These are phyloP conservation scores for Lindgomyces ingoldianus DNA, from an alignment of 495 filamentous ascomycete genomes.

Conservation along the genomic window DNA sequence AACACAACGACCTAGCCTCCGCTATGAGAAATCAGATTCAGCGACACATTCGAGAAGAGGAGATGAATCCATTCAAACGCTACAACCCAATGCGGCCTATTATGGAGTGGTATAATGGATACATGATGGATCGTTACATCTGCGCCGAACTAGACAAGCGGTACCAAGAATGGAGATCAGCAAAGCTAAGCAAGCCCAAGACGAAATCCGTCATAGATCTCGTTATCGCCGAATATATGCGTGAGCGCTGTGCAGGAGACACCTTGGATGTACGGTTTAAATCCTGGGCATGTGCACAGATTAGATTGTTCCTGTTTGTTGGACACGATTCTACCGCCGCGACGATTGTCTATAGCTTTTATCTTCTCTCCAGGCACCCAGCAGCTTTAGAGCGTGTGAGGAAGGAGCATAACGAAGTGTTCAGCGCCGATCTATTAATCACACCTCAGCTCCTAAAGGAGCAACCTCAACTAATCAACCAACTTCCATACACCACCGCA, in stretches of 20 bases:
- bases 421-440: conserved; percentile 40
- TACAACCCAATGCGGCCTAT: neutral
- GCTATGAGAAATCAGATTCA: neutral
- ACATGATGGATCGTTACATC: neutral
- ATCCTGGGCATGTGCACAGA: neutral
- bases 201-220: conserved; percentile 2
- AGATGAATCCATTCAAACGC: conserved; percentile 1
- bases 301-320: conserved; percentile 48
- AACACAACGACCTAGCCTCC: neutral
- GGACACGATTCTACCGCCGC: conserved; percentile 53
- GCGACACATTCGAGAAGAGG: neutral
- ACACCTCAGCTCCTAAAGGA: conserved; percentile 41
- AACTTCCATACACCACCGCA: conserved; percentile 6
- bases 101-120: neutral
- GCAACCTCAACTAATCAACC: conserved; percentile 1
- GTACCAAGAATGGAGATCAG: neutral
- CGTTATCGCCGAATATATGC: conserved; percentile 2
- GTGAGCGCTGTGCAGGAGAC: neutral
- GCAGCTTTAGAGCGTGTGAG: conserved; percentile 43
- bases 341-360: conserved; percentile 46
- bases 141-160: neutral
- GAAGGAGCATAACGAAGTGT: neutral
- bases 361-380: conserved; percentile 53
- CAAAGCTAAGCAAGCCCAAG: neutral
- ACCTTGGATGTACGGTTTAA: conserved; percentile 3